Percentiles rank a stretch among this genome's conserved stretches.
Conservation (phyloP, 192 early-diverging fungal genomes). For the Coemansia reversa region DNA sequence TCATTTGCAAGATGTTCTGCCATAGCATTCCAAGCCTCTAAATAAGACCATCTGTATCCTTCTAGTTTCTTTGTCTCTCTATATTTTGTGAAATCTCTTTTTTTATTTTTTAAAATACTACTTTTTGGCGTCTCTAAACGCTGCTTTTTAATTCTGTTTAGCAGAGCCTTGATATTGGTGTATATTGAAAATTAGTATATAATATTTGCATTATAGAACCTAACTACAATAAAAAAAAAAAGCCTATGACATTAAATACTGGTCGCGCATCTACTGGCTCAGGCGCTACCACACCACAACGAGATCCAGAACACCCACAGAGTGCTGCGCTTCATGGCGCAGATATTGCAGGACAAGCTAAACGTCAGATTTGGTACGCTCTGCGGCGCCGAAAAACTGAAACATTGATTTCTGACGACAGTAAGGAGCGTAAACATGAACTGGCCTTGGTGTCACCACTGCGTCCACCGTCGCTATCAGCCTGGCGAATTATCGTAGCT, state of each 20-base stretch:
- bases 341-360: constrained; percentile 6
- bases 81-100: background rate
- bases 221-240: too few relatives aligned
- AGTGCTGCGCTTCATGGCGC: background rate
- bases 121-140: background rate
- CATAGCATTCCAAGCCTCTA: background rate
- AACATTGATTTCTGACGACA: background rate
- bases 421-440: constrained; percentile 2
- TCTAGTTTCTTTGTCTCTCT: too few relatives aligned
- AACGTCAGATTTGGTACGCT: constrained; percentile 3
- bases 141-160: background rate
- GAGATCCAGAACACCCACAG: background rate
- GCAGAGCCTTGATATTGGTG: too few relatives aligned
- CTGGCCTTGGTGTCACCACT: background rate
- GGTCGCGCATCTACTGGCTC: background rate
- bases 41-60: background rate
- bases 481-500: constrained; percentile 6
- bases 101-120: background rate
- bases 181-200: too few relatives aligned
- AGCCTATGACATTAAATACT: too few relatives aligned
- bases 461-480: background rate
- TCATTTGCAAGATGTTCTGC: too few relatives aligned
- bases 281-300: constrained; percentile 9
- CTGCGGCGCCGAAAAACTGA: background rate
- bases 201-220: too few relatives aligned